Conservation (phyloP, 768 basidiomycete genomes). For the Podaxis rugospora region DNA sequence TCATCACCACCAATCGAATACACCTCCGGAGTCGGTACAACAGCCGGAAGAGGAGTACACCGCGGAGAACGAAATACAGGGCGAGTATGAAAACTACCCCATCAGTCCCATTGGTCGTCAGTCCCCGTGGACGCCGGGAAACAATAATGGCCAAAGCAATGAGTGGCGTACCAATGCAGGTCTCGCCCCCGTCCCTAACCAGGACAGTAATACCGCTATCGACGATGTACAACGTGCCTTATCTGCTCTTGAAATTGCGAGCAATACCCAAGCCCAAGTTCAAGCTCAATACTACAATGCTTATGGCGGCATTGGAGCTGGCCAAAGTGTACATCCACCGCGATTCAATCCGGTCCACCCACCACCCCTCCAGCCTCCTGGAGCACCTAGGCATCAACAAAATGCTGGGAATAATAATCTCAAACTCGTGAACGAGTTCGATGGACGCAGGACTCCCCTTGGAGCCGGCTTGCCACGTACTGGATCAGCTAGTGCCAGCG, state of each 20-base stretch:
- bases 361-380: conserved; percentile 9
- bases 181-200: conserved; percentile 25
- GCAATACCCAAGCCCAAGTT: conserved; percentile 18
- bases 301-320: conserved; percentile 19
- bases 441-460: conserved; percentile 61
- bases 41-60: conserved; percentile 39
- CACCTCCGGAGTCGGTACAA: conserved; percentile 34
- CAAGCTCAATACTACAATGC: conserved; percentile 28
- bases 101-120: conserved; percentile 57
- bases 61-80: conserved; percentile 45
- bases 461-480: conserved; percentile 33
- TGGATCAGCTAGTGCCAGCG: conserved; percentile 29
- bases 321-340: conserved; percentile 62
- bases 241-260: conserved; percentile 59
- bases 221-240: conserved; percentile 79
- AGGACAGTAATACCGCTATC: conserved; percentile 35
- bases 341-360: conserved; percentile 43
- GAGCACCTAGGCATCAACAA: conserved; percentile 26
- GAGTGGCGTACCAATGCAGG: conserved; percentile 48
- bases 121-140: conserved; percentile 56
- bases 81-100: conserved; percentile 49
- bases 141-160: conserved; percentile 26
- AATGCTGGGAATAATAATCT: conserved; percentile 38
- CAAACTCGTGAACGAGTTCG: conserved; percentile 59
- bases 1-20: conserved; percentile 32